A percentile compares a stretch with the other conserved stretches of the same genome.
Evolutionary conservation across 768 basidiomycete genomes (phyloP).

Genomic region (Gloeostereum incarnatum): DNA sequence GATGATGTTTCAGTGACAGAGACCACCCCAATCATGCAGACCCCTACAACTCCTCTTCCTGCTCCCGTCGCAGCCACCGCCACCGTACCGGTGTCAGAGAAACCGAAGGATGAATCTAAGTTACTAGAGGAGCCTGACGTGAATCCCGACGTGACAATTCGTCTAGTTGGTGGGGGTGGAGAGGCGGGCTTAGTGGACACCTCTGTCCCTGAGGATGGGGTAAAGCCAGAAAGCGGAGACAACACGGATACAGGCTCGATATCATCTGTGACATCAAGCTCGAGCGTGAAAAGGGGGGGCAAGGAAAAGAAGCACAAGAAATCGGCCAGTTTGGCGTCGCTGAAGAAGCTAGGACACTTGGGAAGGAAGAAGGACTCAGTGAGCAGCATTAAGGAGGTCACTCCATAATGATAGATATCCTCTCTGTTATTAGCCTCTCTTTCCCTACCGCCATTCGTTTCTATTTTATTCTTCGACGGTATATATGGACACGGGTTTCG

Average conservation of each 20-base stretch:
- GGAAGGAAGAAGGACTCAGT: conserved; percentile 45
- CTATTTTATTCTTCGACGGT: too few species aligned
- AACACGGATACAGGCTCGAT: conserved; percentile 28
- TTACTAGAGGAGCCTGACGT: conserved; percentile 11
- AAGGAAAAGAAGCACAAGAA: conserved; percentile 38
- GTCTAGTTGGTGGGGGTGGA: conserved; percentile 51
- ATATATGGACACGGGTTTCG: too few species aligned
- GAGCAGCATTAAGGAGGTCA: conserved; percentile 32
- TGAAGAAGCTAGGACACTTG: conserved; percentile 45
- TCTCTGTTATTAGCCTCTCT: too few species aligned
- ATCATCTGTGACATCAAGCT: conserved; percentile 21
- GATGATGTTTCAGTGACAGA: conserved; percentile 29
- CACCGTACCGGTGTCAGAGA: neutral
- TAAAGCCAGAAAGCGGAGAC: conserved; percentile 19
- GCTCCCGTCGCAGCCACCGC: conserved; percentile 5
- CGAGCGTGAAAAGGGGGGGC: conserved; percentile 13
- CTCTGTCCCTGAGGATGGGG: conserved; percentile 16
- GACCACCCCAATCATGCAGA: conserved; percentile 25
- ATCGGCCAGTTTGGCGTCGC: conserved; percentile 43
- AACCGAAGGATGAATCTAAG: too few species aligned
- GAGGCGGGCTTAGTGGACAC: conserved; percentile 24
- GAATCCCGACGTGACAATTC: conserved; percentile 36
- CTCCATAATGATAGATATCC: too few species aligned
- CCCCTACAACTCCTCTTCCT: conserved; percentile 8
- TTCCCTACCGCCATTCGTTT: too few species aligned